A percentile compares a stretch with the other conserved stretches of the same genome.
Conservation (phyloP, 495 filamentous ascomycete species). For the Aspergillus heteromorphus region DNA sequence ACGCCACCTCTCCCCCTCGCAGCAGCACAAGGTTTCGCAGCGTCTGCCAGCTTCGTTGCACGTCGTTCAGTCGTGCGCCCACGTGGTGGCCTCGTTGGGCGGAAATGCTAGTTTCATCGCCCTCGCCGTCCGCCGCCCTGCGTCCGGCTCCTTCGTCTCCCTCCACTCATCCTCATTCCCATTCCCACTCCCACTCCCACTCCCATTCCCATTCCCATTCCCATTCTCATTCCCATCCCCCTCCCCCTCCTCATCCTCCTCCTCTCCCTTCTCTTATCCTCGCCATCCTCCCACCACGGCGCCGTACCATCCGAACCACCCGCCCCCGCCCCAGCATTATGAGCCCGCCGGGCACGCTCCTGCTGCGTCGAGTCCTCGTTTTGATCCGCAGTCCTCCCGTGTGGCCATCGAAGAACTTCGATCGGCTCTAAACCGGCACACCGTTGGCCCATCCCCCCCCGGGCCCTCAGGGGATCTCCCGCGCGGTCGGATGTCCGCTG, state of each 20-base stretch:
- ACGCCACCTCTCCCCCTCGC: slow-evolving; percentile 9
- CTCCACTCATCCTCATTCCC: slow-evolving; percentile 17
- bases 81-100: slow-evolving; percentile 39
- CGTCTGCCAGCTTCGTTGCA: slow-evolving; percentile 24
- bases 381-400: slow-evolving; percentile 35
- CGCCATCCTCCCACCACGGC: slow-evolving; percentile 14
- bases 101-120: slow-evolving; percentile 46
- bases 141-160: slow-evolving; percentile 27
- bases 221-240: slow-evolving; percentile 10
- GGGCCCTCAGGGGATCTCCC: slow-evolving; percentile 36
- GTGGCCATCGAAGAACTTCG: slow-evolving; percentile 46
- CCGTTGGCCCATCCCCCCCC: slow-evolving; percentile 36
- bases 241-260: slow-evolving; percentile 21
- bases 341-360: slow-evolving; percentile 24
- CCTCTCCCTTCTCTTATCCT: slow-evolving; percentile 10
- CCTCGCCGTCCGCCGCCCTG: slow-evolving; percentile 39
- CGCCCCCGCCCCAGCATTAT: slow-evolving; percentile 20
- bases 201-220: slow-evolving; percentile 10
- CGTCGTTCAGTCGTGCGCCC: slow-evolving; percentile 40
- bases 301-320: slow-evolving; percentile 8
- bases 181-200: slow-evolving; percentile 22
- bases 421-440: slow-evolving; percentile 39
- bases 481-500: slow-evolving; percentile 33
- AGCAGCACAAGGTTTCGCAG: slow-evolving; percentile 30
- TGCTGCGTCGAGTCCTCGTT: slow-evolving; percentile 28